These are phyloP conservation scores for Phragmites australis DNA, from an alignment of 176 grass and related monocot genomes.

Conservation along the genomic window DNA sequence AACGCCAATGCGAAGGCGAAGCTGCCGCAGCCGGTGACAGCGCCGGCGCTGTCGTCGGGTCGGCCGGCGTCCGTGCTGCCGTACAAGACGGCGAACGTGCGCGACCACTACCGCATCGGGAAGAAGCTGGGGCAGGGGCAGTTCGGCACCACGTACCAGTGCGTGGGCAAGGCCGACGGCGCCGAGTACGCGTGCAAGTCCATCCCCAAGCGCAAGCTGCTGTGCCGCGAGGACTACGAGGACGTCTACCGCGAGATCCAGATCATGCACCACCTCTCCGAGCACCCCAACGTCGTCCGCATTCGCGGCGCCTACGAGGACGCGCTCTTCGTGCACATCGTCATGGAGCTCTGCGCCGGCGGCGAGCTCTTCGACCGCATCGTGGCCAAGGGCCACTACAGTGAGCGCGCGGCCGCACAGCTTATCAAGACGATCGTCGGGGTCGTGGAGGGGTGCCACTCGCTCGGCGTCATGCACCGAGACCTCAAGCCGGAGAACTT, in stretches of 20 bases:
- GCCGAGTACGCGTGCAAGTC: conserved; percentile 94
- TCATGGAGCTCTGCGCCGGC: conserved; percentile 95
- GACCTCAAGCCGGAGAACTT: conserved; percentile 99
- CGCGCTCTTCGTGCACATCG: conserved; percentile 91
- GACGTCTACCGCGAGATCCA: conserved; percentile 97
- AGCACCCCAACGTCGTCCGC: conserved; percentile 82
- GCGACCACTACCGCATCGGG: conserved; percentile 88
- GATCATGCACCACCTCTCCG: conserved; percentile 99
- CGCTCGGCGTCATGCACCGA: conserved; percentile 93
- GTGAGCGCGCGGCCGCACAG: conserved; percentile 69
- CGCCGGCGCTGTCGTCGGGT: conserved; percentile 27
- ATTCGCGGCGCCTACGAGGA: conserved; percentile 89
- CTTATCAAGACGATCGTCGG: conserved; percentile 85
- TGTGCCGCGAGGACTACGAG: conserved; percentile 91
- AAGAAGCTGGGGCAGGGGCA: conserved; percentile 95
- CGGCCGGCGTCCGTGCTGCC: conserved; percentile 80
- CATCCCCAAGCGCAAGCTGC: conserved; percentile 94
- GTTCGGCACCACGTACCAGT: conserved; percentile 93
- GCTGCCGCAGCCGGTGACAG: conserved; percentile 26
- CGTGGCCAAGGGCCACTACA: conserved; percentile 94
- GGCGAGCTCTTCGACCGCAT: conserved; percentile 96
- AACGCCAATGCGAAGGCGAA: conserved; percentile 40
- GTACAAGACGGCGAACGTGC: conserved; percentile 91
- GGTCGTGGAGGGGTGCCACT: conserved; percentile 92
- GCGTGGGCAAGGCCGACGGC: conserved; percentile 69